Evolutionary conservation across 306 rosid species (phyloP).

Genomic region (Mimosa bimucronata): DNA sequence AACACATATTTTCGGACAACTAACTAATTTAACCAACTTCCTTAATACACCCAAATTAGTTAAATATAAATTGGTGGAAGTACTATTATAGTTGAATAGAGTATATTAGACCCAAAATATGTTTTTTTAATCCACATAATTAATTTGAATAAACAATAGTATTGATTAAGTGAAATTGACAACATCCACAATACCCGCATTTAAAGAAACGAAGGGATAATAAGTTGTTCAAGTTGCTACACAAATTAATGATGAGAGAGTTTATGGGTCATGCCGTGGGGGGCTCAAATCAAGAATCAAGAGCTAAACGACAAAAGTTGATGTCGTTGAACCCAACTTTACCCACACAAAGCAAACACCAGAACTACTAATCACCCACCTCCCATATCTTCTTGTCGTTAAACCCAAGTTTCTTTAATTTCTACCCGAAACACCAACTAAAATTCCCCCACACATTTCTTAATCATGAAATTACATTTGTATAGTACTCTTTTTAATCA

Average conservation of each 20-base stretch:
- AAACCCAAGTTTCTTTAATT: background rate
- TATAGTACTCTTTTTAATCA: background rate
- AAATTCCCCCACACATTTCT: conserved; percentile 5
- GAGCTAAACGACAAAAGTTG: conserved; percentile 37
- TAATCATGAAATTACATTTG: background rate
- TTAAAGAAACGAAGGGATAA: conserved; percentile 1
- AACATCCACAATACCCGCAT: background rate
- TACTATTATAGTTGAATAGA: too few species aligned
- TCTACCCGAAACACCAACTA: conserved; percentile 18
- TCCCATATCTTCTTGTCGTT: background rate
- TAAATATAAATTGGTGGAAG: too few species aligned
- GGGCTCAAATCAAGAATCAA: conserved; percentile 11
- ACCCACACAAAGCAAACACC: conserved; percentile 41
- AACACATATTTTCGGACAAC: too few species aligned
- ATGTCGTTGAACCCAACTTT: conserved; percentile 39
- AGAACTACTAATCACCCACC: conserved; percentile 1
- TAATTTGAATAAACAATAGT: background rate
- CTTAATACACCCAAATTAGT: too few species aligned
- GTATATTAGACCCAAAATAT: too few species aligned
- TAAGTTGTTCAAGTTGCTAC: background rate
- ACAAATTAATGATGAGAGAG: background rate
- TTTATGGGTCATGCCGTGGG: background rate
- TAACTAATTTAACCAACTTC: too few species aligned
- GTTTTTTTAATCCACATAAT: background rate
- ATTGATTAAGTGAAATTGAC: background rate